phyloP scores from a whole-genome alignment of 1,284 basidiomycete genomes.

The Rhodotorula sp. region DNA sequence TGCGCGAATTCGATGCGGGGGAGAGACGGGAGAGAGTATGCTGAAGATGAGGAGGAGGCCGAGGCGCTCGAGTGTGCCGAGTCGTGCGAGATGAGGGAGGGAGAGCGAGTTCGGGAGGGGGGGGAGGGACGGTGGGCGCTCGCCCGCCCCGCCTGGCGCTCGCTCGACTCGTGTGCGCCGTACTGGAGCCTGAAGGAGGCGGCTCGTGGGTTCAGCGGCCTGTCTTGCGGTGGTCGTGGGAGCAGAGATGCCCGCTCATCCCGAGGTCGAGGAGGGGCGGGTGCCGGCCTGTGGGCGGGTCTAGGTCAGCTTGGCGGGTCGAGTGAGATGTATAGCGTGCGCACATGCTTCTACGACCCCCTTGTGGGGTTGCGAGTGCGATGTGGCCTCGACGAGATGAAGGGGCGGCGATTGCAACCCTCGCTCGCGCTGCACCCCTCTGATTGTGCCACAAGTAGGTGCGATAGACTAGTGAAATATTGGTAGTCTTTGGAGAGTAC shows the following conservation, averaged over 20 bases:
- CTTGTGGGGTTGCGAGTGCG: too few relatives aligned
- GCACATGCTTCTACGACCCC: too few relatives aligned
- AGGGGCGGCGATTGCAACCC: too few relatives aligned
- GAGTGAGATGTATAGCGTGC: background rate
- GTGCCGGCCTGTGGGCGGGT: background rate
- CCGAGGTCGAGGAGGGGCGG: background rate
- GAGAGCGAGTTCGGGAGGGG: background rate
- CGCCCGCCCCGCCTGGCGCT: background rate
- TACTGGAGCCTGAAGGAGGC: background rate
- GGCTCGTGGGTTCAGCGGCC: background rate
- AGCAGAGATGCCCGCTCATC: background rate
- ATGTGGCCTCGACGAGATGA: too few relatives aligned
- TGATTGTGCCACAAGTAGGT: too few relatives aligned
- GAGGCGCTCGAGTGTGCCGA: background rate
- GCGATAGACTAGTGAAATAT: too few relatives aligned
- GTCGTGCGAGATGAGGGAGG: background rate
- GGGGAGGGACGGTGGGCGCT: background rate
- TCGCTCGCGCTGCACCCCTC: too few relatives aligned
- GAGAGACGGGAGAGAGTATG: conserved; percentile 21
- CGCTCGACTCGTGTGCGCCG: background rate
- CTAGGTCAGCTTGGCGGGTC: background rate
- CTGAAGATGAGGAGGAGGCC: conserved; percentile 20
- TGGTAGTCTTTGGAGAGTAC: too few relatives aligned
- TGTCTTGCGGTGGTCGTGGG: too few relatives aligned
- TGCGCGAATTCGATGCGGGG: conserved; percentile 14